phyloP scores from a whole-genome alignment of 208 protist species.

The Vickermania ingenoplastis region DNA sequence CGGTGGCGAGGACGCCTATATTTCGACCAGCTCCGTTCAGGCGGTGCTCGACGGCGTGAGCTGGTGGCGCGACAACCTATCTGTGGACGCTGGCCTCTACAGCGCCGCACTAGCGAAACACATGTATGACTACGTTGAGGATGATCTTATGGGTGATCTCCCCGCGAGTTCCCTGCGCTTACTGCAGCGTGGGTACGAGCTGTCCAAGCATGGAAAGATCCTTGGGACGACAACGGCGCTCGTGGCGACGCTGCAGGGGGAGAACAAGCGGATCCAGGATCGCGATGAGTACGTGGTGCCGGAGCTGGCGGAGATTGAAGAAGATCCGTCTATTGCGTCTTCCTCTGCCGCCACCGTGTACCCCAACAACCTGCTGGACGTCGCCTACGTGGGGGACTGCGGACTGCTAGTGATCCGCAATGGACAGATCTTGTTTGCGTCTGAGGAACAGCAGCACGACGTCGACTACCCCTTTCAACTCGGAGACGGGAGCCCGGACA shows the following conservation, averaged over 20 bases:
- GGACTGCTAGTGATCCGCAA: slow-evolving; percentile 36
- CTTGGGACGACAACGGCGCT: slow-evolving; percentile 58
- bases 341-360: slow-evolving; percentile 4
- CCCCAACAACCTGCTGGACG: slow-evolving; percentile 37
- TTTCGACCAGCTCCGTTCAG: slow-evolving; percentile 37
- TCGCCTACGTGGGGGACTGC: slow-evolving; percentile 62
- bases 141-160: slow-evolving; percentile 43
- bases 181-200: slow-evolving; percentile 43
- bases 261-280: slow-evolving; percentile 13
- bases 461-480: slow-evolving; percentile 66
- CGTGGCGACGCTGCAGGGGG: slow-evolving; percentile 28
- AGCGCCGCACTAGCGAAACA: slow-evolving; percentile 45
- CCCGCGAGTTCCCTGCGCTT: slow-evolving; percentile 42
- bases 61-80: slow-evolving; percentile 57
- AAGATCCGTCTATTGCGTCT: neutral
- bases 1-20: slow-evolving; percentile 66
- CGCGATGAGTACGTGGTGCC: slow-evolving; percentile 8
- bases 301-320: neutral
- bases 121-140: slow-evolving; percentile 58
- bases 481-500: slow-evolving; percentile 50
- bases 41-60: slow-evolving; percentile 63
- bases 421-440: slow-evolving; percentile 29
- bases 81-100: slow-evolving; percentile 53
- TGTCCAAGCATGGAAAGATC: slow-evolving; percentile 32
- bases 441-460: slow-evolving; percentile 49